These are phyloP conservation scores for Lentinula edodes DNA, from an alignment of 768 basidiomycete genomes.

Conservation along the genomic window DNA sequence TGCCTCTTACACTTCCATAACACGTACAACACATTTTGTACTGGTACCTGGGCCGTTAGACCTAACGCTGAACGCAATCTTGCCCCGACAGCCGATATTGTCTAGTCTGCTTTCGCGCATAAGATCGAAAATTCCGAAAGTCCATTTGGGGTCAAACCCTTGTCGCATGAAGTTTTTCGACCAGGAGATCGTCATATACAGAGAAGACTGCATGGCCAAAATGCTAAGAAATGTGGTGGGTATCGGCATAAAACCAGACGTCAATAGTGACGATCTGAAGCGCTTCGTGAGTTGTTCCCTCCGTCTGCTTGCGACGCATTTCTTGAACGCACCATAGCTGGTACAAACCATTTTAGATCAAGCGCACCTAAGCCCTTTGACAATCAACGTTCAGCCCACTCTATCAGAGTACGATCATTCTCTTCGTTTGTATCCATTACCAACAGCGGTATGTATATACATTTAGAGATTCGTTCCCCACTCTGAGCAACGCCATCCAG, in stretches of 20 bases:
- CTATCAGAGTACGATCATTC: slow-evolving; percentile 89
- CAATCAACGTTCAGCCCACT: slow-evolving; percentile 79
- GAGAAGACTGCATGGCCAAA: slow-evolving; percentile 89
- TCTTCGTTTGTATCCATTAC: slow-evolving; percentile 88
- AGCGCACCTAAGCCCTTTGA: slow-evolving; percentile 86
- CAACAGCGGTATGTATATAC: slow-evolving; percentile 66
- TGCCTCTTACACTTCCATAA: slow-evolving; percentile 71
- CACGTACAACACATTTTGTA: slow-evolving; percentile 80
- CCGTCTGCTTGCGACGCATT: neutral
- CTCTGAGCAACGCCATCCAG: slow-evolving; percentile 30
- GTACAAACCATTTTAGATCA: slow-evolving; percentile 98
- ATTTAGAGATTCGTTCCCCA: neutral
- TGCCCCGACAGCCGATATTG: slow-evolving; percentile 81
- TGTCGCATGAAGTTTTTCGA: slow-evolving; percentile 93
- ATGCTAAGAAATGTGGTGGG: slow-evolving; percentile 92
- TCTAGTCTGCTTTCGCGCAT: slow-evolving; percentile 69
- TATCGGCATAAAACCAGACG: slow-evolving; percentile 80
- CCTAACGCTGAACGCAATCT: slow-evolving; percentile 69
- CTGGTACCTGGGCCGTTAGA: slow-evolving; percentile 95
- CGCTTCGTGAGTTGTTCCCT: slow-evolving; percentile 60
- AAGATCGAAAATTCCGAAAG: slow-evolving; percentile 67
- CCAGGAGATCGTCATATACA: slow-evolving; percentile 91
- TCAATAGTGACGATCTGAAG: slow-evolving; percentile 75
- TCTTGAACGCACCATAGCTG: slow-evolving; percentile 44
- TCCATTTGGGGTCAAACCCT: slow-evolving; percentile 84